Evolutionary conservation across 83 land plant species (phyloP).

Genomic region (Diphasiastrum complanatum): DNA sequence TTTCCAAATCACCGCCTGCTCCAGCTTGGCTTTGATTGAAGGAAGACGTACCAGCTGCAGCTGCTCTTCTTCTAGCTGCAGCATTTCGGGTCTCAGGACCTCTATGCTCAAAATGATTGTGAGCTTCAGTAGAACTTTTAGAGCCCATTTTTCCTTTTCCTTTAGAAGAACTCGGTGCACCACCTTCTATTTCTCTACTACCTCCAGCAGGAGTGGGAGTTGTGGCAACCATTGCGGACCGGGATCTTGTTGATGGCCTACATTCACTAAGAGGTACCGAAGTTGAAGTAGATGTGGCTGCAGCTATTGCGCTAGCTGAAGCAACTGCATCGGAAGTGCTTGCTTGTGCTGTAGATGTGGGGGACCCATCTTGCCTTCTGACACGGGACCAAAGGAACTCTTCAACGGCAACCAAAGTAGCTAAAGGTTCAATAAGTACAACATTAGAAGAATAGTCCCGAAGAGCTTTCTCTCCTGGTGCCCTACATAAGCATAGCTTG

Average conservation of each 20-base stretch:
- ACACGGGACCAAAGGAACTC: constrained; percentile 96
- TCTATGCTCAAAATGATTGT: constrained; percentile 26
- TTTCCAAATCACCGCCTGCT: too few species aligned
- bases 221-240: constrained; percentile 57
- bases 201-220: constrained; percentile 41
- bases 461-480: constrained; percentile 81
- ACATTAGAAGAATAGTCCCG: constrained; percentile 93
- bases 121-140: constrained; percentile 33
- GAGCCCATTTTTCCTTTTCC: constrained; percentile 89
- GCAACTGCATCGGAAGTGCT: constrained; percentile 54
- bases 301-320: constrained; percentile 41
- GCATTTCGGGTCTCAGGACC: constrained; percentile 95
- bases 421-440: constrained; percentile 92
- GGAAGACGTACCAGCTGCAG: constrained; percentile 56
- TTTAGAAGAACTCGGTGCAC: constrained; percentile 46
- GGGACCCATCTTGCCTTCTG: constrained; percentile 58
- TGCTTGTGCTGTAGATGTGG: constrained; percentile 37
- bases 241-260: constrained; percentile 79
- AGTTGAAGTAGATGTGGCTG: constrained; percentile 46
- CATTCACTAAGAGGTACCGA: constrained; percentile 48
- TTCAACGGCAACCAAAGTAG: constrained; percentile 92
- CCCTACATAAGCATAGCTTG: constrained; percentile 91
- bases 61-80: constrained; percentile 67
- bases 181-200: constrained; percentile 39
- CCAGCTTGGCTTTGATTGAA: constrained; percentile 47